Conservation (phyloP, 139 green algal genomes). For the Tetraselmis chui region DNA sequence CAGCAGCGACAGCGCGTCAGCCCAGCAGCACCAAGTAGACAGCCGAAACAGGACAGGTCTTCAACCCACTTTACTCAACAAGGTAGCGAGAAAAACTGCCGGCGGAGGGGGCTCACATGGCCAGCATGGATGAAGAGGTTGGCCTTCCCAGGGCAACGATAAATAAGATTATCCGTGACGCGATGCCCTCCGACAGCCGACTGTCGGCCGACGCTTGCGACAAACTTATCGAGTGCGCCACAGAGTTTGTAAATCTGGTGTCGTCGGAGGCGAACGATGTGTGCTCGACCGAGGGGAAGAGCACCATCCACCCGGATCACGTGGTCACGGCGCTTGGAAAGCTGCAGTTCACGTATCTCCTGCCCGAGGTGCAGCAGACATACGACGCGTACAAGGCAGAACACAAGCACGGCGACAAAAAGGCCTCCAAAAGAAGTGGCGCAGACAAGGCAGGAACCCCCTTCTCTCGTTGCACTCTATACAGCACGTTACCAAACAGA, state of each 20-base stretch:
- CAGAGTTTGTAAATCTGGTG: constrained; percentile 10
- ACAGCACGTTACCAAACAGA: too few species aligned
- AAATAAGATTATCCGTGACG: constrained; percentile 47
- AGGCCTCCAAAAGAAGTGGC: constrained; percentile 6
- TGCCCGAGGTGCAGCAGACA: constrained; percentile 23
- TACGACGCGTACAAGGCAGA: constrained; percentile 28
- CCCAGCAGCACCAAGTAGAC: too few species aligned
- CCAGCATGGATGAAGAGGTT: neutral
- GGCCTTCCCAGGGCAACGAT: constrained; percentile 26
- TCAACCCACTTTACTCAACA: too few species aligned
- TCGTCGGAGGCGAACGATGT: constrained; percentile 47
- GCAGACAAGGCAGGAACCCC: constrained; percentile 5
- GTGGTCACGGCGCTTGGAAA: constrained; percentile 49
- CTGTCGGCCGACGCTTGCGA: constrained; percentile 35
- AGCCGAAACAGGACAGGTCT: too few species aligned
- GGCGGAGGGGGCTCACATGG: too few species aligned
- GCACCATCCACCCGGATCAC: constrained; percentile 57
- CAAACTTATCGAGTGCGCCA: constrained; percentile 46
- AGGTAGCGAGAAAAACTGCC: too few species aligned
- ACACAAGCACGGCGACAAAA: constrained; percentile 30
- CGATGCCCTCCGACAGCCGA: constrained; percentile 31
- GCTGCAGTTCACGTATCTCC: constrained; percentile 46
- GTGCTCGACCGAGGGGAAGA: constrained; percentile 38
- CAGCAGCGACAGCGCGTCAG: too few species aligned
- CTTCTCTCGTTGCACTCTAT: too few species aligned